phyloP scores from a whole-genome alignment of 805 yeast species.

The Debaryomyces tyrocola region DNA sequence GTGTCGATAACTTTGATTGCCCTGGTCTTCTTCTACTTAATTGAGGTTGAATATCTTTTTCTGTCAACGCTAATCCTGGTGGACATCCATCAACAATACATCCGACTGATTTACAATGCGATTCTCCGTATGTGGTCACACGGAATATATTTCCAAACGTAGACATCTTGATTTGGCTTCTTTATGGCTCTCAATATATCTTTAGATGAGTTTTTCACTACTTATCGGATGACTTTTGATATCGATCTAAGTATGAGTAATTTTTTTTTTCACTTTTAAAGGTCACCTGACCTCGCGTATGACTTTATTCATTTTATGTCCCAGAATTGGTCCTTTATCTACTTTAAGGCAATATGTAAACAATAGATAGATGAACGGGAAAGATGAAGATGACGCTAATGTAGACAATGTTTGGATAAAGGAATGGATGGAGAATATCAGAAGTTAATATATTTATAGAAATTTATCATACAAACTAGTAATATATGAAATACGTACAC shows the following conservation, averaged over 20 bases:
- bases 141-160: constrained; percentile 42
- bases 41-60: constrained; percentile 92
- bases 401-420: neutral
- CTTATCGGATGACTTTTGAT: neutral
- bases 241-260: constrained; percentile 5
- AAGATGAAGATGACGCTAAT: neutral
- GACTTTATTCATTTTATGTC: neutral
- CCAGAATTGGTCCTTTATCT: neutral
- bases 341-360: neutral
- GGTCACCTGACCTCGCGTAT: constrained; percentile 1
- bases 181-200: neutral
- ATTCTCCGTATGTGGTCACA: constrained; percentile 97
- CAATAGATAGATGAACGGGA: neutral
- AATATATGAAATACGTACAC: neutral
- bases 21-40: constrained; percentile 97
- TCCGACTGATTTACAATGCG: constrained; percentile 96
- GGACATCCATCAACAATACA: constrained; percentile 99
- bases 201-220: neutral
- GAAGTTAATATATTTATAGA: neutral
- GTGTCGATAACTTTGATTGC: constrained; percentile 88
- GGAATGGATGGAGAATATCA: neutral
- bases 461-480: neutral
- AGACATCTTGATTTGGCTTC: constrained; percentile 28
- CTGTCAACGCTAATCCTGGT: constrained; percentile 84
- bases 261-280: neutral